Conservation (phyloP, 176 grass and related monocot genomes). For the Leersia perrieri region DNA sequence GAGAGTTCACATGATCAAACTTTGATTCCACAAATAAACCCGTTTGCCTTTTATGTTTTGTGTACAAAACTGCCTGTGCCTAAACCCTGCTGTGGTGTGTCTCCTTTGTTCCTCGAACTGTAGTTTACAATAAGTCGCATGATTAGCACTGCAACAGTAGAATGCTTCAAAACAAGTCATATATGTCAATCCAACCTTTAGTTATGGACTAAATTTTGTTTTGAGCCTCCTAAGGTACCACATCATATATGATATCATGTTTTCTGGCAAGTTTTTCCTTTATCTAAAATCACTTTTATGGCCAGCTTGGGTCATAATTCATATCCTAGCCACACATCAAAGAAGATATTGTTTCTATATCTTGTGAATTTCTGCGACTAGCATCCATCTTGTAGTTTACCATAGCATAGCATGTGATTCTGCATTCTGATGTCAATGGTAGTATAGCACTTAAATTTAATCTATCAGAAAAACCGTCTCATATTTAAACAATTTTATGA, state of each 20-base stretch:
- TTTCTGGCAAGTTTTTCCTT: background rate
- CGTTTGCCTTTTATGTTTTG: background rate
- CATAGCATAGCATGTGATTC: background rate
- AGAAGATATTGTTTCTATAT: constrained; percentile 11
- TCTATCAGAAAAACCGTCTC: background rate
- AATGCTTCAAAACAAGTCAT: background rate
- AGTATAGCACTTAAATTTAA: background rate
- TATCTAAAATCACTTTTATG: background rate
- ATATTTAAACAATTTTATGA: background rate
- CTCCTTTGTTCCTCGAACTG: background rate
- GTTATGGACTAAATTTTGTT: background rate
- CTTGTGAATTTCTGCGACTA: constrained; percentile 23
- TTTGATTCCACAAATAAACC: constrained; percentile 8
- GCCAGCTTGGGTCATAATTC: background rate
- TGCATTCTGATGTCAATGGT: constrained; percentile 8
- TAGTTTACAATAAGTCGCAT: background rate
- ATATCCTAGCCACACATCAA: background rate
- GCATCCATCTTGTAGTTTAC: background rate
- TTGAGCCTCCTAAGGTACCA: background rate
- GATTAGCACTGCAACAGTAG: background rate
- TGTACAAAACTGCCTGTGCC: background rate
- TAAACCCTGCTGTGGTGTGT: background rate
- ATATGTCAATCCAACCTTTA: background rate
- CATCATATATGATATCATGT: background rate
- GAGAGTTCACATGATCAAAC: background rate